Conservation (phyloP, 2,329 filamentous ascomycete genomes). For the Chalaropsis thielavioides region DNA sequence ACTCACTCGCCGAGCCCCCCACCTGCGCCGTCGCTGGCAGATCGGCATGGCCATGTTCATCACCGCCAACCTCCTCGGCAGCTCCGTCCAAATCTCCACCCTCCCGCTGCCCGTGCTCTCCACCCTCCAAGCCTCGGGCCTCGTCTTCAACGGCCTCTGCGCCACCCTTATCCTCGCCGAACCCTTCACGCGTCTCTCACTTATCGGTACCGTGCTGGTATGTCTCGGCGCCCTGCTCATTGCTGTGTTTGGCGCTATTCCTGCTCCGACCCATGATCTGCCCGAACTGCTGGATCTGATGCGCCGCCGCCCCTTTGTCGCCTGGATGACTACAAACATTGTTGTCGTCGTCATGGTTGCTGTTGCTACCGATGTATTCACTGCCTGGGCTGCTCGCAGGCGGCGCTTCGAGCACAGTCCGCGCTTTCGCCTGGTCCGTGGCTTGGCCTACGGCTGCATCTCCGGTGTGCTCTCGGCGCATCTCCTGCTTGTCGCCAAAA, state of each 20-base stretch:
- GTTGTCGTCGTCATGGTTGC: constrained; percentile 58
- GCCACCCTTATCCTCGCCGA: constrained; percentile 84
- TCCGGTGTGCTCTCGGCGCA: constrained; percentile 91
- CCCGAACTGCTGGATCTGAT: constrained; percentile 67
- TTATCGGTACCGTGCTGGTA: constrained; percentile 77
- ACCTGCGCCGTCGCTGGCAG: constrained; percentile 87
- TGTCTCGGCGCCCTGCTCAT: constrained; percentile 81
- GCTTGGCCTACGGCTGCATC: constrained; percentile 76
- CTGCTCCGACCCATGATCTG: constrained; percentile 79
- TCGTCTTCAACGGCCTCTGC: constrained; percentile 98
- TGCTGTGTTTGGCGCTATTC: constrained; percentile 83
- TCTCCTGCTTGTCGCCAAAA: constrained; percentile 84
- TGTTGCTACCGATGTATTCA: constrained; percentile 43
- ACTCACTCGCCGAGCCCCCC: constrained; percentile 69
- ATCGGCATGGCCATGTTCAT: constrained; percentile 96
- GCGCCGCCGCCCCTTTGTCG: constrained; percentile 57
- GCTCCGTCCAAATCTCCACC: constrained; percentile 93
- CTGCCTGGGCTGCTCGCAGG: constrained; percentile 31
- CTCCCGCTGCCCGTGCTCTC: constrained; percentile 87
- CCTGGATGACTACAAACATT: constrained; percentile 77
- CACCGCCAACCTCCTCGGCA: constrained; percentile 82
- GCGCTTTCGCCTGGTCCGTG: constrained; percentile 60
- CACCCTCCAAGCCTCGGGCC: constrained; percentile 83
- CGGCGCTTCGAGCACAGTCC: constrained; percentile 38
- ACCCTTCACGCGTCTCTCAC: constrained; percentile 87